Percentiles rank a stretch among this genome's conserved stretches.
phyloP scores from a whole-genome alignment of 2,329 filamentous ascomycete genomes.

The Microcyclospora tardicrescens region DNA sequence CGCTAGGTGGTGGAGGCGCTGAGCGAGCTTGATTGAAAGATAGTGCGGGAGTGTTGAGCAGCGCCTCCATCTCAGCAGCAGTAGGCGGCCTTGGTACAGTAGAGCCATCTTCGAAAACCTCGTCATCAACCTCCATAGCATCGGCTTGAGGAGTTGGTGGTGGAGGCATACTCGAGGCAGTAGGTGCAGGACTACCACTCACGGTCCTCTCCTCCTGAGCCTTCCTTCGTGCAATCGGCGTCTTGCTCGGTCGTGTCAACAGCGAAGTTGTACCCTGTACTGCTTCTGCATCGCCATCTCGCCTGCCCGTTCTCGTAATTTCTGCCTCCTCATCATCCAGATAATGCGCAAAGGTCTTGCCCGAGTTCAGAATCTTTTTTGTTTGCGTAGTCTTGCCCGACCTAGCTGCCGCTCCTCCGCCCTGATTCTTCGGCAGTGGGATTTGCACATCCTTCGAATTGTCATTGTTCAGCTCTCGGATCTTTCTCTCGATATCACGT shows the following conservation, averaged over 20 bases:
- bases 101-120: constrained; percentile 30
- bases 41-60: constrained; percentile 52
- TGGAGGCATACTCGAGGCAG: constrained; percentile 2
- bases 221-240: constrained; percentile 22
- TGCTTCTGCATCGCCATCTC: constrained; percentile 15
- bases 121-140: constrained; percentile 26
- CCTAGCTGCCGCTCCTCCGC: constrained; percentile 27
- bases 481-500: constrained; percentile 65
- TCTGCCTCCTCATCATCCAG: constrained; percentile 65
- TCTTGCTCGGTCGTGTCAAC: constrained; percentile 21
- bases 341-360: constrained; percentile 75
- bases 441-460: constrained; percentile 52
- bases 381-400: constrained; percentile 54
- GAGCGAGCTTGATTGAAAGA: constrained; percentile 51
- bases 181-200: constrained; percentile 16
- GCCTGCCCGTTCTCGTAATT: constrained; percentile 22
- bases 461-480: constrained; percentile 73
- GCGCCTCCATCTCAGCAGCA: constrained; percentile 43
- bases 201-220: constrained; percentile 15
- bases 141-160: constrained; percentile 14
- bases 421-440: constrained; percentile 44
- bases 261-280: constrained; percentile 1
- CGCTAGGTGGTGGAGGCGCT: constrained; percentile 26
- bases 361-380: constrained; percentile 63
- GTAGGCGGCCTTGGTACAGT: constrained; percentile 14